Base-by-base conservation (phyloP, 192 early-diverging fungal species). In the Cetraspora pellucida region DNA sequence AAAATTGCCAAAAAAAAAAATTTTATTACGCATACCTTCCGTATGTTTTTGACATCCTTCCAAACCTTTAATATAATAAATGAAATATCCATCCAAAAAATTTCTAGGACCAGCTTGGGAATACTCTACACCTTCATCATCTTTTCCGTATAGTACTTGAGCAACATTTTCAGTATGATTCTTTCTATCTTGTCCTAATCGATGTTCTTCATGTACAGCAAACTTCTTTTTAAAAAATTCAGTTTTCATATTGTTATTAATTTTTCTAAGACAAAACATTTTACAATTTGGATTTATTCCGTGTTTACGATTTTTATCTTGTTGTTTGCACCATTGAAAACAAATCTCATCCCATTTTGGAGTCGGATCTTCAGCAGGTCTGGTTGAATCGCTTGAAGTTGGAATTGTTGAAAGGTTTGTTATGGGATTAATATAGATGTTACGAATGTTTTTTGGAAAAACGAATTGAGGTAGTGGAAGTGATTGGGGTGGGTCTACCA, bases 241-340 rank as follows among this genome's bases (percentile, higher is more conserved):
- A 2, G 44, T 19, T 23, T 75, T 57, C 1, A 57, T 30, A 16
- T 68, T 45, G 11, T 55, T 21, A 37, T 77, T 79, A 57, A 72
- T 60, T 50, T 57, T 77, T 71, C 79, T 67, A 4, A 84, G 71
- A 63, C 83, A 84, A 16, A 82, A 49, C 83, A 84, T 84, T n/a
- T 49, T 77, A 46, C 83, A 84, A n/a, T 21, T 54, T 17, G 75
- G 75, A 16, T 74, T 50, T 58, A 70, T 52, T 25, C 69, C 61
- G 4, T 74, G 57, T 28, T 74, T 37, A 21, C 61, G 58, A 30
- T 50, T 57, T 23, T 57, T 37, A 27, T 74, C 27, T n/a, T 68
- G 47, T 27, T 77, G 75, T 21, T 66, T 54, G 46, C 64, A 64
- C 74, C 78, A 55, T 28, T 81, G 60, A 27, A 77, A 28, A 74